Conservation (phyloP, 2,329 filamentous ascomycete species). For the Claviceps digitariae region DNA sequence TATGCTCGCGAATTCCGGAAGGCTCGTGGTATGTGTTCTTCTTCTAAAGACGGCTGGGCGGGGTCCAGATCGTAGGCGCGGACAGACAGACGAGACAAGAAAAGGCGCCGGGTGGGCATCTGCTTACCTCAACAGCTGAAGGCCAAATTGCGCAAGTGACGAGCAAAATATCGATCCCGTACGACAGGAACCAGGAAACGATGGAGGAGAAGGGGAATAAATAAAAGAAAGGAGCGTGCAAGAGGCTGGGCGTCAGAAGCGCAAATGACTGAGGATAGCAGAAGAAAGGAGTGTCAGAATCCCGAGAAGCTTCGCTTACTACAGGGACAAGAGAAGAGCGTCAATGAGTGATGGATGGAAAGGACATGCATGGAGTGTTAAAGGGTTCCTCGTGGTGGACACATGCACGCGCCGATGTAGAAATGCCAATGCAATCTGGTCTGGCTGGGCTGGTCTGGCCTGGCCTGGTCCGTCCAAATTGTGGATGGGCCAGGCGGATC, state of each 20-base stretch:
- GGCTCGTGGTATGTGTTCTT: not conserved
- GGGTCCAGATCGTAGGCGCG: not conserved
- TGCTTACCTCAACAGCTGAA: not conserved
- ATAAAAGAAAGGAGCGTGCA: not conserved
- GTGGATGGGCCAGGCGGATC: not conserved
- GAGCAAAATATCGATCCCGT: not conserved
- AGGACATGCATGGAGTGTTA: not conserved
- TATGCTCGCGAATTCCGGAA: not conserved
- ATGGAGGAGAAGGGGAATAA: not conserved
- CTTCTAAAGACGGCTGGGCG: not conserved
- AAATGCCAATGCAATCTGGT: too few relatives aligned
- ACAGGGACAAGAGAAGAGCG: not conserved
- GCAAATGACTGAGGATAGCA: not conserved
- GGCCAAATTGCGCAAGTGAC: not conserved
- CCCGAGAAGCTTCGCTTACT: not conserved
- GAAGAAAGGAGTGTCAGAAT: constrained; percentile 1
- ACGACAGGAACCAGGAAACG: not conserved
- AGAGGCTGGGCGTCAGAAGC: not conserved
- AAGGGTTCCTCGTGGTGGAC: not conserved
- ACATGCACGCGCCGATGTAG: too few relatives aligned
- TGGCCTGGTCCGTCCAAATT: not conserved
- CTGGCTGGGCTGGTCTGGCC: not conserved
- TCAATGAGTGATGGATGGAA: too few relatives aligned
- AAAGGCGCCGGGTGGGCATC: not conserved
- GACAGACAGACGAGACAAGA: not conserved